phyloP scores from a whole-genome alignment of 805 yeast genomes.

The Ogataea pignaliae region DNA sequence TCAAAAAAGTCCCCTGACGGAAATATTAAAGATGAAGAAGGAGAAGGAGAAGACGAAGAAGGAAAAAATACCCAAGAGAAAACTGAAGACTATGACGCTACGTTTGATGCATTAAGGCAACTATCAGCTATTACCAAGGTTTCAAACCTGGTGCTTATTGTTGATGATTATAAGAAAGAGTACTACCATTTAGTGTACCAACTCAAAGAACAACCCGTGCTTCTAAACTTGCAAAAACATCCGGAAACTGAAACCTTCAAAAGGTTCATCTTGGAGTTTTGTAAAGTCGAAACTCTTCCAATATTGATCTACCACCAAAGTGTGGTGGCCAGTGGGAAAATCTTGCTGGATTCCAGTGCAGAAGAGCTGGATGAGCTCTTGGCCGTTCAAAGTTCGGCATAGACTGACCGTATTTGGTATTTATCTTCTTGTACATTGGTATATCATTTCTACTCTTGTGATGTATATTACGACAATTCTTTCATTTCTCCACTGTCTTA shows the following conservation, averaged over 20 bases:
- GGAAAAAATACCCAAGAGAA: background rate
- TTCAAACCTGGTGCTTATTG: slow-evolving; percentile 7
- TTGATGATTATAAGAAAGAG: slow-evolving; percentile 1
- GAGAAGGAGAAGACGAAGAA: background rate
- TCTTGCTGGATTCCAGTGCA: too few relatives aligned
- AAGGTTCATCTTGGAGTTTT: slow-evolving; percentile 2
- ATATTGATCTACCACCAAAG: background rate
- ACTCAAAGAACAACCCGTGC: slow-evolving; percentile 6
- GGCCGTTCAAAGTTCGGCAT: too few relatives aligned
- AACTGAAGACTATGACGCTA: background rate
- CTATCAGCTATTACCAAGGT: slow-evolving; percentile 3
- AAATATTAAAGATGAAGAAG: background rate
- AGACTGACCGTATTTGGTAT: too few relatives aligned
- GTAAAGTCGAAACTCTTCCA: slow-evolving; percentile 8
- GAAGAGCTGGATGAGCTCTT: too few relatives aligned
- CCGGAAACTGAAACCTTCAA: slow-evolving; percentile 2
- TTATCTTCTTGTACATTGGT: too few relatives aligned
- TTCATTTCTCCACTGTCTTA: background rate
- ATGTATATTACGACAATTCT: too few relatives aligned
- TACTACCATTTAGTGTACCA: background rate
- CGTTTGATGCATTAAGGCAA: slow-evolving; percentile 1
- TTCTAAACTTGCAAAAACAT: slow-evolving; percentile 7
- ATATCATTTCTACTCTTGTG: too few relatives aligned
- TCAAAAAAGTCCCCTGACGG: background rate
- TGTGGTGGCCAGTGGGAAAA: too few relatives aligned